phyloP scores from a whole-genome alignment of 192 early-diverging fungal genomes.

The Coemansia guatemalensis region DNA sequence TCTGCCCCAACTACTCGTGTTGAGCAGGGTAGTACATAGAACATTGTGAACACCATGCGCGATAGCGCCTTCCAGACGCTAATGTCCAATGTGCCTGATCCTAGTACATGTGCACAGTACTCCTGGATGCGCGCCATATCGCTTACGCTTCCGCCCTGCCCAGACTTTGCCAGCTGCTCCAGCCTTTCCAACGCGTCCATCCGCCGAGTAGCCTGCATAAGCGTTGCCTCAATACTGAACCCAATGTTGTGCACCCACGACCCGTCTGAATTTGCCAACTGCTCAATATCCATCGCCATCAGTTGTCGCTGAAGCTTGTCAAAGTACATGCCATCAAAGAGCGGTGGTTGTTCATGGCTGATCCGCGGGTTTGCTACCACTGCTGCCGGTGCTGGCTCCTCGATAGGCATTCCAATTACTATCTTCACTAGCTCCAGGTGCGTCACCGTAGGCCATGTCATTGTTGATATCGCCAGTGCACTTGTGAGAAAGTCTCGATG shows the following conservation, averaged over 20 bases:
- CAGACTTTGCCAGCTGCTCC: slow-evolving; percentile 26
- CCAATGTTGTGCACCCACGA: slow-evolving; percentile 49
- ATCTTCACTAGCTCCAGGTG: slow-evolving; percentile 55
- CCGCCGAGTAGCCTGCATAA: slow-evolving; percentile 41
- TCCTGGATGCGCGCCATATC: slow-evolving; percentile 20
- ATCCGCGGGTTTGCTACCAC: slow-evolving; percentile 24
- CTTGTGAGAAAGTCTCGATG: slow-evolving; percentile 41
- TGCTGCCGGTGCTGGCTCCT: slow-evolving; percentile 19
- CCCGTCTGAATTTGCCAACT: slow-evolving; percentile 29
- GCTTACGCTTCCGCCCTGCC: slow-evolving; percentile 4
- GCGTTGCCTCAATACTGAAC: slow-evolving; percentile 49
- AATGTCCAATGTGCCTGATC: slow-evolving; percentile 22
- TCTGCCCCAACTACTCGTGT: slow-evolving; percentile 14
- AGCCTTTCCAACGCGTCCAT: slow-evolving; percentile 38
- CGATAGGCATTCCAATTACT: slow-evolving; percentile 28
- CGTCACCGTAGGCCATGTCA: slow-evolving; percentile 44
- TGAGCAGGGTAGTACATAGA: slow-evolving; percentile 44
- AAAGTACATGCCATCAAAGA: slow-evolving; percentile 46
- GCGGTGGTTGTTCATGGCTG: slow-evolving; percentile 40
- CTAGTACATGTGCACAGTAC: slow-evolving; percentile 44
- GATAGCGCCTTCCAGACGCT: slow-evolving; percentile 39
- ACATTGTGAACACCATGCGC: slow-evolving; percentile 42
- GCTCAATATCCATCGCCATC: slow-evolving; percentile 21
- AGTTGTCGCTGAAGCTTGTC: slow-evolving; percentile 33
- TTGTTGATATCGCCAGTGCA: slow-evolving; percentile 36